These are phyloP conservation scores for Fusarium sp. DNA, from an alignment of 2,329 filamentous ascomycete species.

Conservation along the genomic window DNA sequence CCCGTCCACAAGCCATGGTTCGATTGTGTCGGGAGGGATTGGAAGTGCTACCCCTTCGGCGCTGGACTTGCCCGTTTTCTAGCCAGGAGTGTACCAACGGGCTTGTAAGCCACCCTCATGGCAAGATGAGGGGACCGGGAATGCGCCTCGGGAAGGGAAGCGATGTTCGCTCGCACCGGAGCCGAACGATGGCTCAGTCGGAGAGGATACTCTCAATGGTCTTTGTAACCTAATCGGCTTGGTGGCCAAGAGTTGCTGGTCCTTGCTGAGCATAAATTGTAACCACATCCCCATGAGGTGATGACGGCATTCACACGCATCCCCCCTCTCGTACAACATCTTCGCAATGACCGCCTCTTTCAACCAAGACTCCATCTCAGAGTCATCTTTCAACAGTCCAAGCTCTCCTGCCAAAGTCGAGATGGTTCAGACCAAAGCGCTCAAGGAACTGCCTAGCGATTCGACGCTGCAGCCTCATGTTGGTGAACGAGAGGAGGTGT, in stretches of 20 bases:
- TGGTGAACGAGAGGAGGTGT: slow-evolving; percentile 44
- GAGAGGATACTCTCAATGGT: background rate
- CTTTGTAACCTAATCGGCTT: slow-evolving; percentile 18
- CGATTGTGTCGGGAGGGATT: slow-evolving; percentile 29
- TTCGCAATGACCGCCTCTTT: slow-evolving; percentile 45
- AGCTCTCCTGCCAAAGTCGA: slow-evolving; percentile 46
- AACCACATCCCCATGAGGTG: slow-evolving; percentile 35
- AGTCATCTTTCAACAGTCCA: slow-evolving; percentile 50
- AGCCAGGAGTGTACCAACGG: slow-evolving; percentile 19
- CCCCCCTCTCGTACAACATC: slow-evolving; percentile 13
- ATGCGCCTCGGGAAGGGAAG: background rate
- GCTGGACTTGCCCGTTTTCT: slow-evolving; percentile 2
- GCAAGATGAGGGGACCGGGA: background rate
- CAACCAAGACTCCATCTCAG: slow-evolving; percentile 49
- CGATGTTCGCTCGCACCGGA: slow-evolving; percentile 25
- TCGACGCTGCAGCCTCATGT: slow-evolving; percentile 24
- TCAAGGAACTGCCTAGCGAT: slow-evolving; percentile 37
- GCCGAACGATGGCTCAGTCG: slow-evolving; percentile 2
- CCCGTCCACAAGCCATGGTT: slow-evolving; percentile 14
- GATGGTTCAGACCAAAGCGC: slow-evolving; percentile 45
- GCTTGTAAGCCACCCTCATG: slow-evolving; percentile 10
- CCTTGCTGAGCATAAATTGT: slow-evolving; percentile 40
- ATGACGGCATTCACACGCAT: slow-evolving; percentile 19
- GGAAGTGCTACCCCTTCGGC: slow-evolving; percentile 11
- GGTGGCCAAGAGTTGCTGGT: slow-evolving; percentile 19